phyloP scores from a whole-genome alignment of 805 yeast species.

The Wickerhamomyces kurtzmanii region DNA sequence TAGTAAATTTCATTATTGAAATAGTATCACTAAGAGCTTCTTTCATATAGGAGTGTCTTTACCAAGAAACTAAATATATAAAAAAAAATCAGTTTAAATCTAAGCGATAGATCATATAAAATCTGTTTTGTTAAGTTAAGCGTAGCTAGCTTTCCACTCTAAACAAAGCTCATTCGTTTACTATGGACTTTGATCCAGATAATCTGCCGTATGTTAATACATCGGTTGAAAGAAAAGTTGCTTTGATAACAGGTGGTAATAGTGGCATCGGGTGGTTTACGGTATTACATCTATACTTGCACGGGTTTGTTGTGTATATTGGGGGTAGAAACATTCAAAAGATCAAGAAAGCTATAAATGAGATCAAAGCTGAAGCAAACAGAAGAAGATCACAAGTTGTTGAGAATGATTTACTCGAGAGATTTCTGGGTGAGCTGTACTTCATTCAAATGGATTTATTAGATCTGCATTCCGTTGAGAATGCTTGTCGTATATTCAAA shows the following conservation, averaged over 20 bases:
- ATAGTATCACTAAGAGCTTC: too few species aligned
- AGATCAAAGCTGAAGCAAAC: constrained; percentile 44
- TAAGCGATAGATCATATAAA: too few species aligned
- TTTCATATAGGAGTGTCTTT: too few species aligned
- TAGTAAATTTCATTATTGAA: too few species aligned
- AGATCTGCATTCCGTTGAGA: constrained; percentile 23
- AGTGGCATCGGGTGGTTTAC: constrained; percentile 77
- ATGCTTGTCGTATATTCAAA: constrained; percentile 31
- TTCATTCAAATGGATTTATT: constrained; percentile 47
- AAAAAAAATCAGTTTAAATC: too few species aligned
- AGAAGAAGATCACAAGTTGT: constrained; percentile 5
- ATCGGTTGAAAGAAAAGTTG: constrained; percentile 41
- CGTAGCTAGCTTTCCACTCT: too few species aligned
- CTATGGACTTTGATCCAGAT: constrained; percentile 29
- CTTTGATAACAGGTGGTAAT: constrained; percentile 74
- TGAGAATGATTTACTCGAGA: constrained; percentile 6
- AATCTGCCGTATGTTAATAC: constrained; percentile 57
- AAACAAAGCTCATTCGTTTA: too few species aligned
- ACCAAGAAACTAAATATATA: too few species aligned
- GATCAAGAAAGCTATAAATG: constrained; percentile 46
- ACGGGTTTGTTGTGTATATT: constrained; percentile 67
- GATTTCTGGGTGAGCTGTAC: constrained; percentile 39
- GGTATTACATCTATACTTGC: constrained; percentile 64
- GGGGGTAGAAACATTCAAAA: constrained; percentile 58
- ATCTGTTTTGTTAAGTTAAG: too few species aligned